Conservation (phyloP, 352 stramenopile genomes). For the Phytophthora foliorum region DNA sequence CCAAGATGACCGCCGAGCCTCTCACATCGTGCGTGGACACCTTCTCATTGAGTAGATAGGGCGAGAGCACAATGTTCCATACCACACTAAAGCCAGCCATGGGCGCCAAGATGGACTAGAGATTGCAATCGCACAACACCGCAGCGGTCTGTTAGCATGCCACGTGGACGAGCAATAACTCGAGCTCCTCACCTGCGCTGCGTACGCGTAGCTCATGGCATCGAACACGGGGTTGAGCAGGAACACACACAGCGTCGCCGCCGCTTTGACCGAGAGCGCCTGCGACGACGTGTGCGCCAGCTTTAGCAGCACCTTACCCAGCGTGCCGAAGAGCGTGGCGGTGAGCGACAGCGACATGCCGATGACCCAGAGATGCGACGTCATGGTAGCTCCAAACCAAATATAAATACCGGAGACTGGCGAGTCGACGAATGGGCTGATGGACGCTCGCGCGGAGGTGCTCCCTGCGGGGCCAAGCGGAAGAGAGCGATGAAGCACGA, state of each 20-base stretch:
- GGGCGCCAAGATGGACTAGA: conserved; percentile 82
- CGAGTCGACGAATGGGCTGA: conserved; percentile 10
- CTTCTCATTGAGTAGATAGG: conserved; percentile 85
- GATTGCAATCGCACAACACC: conserved; percentile 30
- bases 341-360: conserved; percentile 83
- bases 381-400: conserved; percentile 40
- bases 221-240: conserved; percentile 89
- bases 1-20: conserved; percentile 78
- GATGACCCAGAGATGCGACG: conserved; percentile 69
- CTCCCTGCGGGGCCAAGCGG: conserved; percentile 16
- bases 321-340: conserved; percentile 86
- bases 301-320: conserved; percentile 91
- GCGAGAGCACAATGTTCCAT: conserved; percentile 89
- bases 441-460: conserved; percentile 10
- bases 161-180: conserved; percentile 17
- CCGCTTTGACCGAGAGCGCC: conserved; percentile 65
- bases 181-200: conserved; percentile 64
- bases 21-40: conserved; percentile 79
- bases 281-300: conserved; percentile 78
- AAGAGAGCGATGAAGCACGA: conserved; percentile 32
- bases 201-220: conserved; percentile 88
- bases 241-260: conserved; percentile 83
- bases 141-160: conserved; percentile 25
- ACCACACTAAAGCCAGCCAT: conserved; percentile 91
- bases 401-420: conserved; percentile 30